A percentile compares a stretch with the other conserved stretches of the same genome.
phyloP scores from a whole-genome alignment of 164 flowering plant species.

The Tinospora cordifolia region DNA sequence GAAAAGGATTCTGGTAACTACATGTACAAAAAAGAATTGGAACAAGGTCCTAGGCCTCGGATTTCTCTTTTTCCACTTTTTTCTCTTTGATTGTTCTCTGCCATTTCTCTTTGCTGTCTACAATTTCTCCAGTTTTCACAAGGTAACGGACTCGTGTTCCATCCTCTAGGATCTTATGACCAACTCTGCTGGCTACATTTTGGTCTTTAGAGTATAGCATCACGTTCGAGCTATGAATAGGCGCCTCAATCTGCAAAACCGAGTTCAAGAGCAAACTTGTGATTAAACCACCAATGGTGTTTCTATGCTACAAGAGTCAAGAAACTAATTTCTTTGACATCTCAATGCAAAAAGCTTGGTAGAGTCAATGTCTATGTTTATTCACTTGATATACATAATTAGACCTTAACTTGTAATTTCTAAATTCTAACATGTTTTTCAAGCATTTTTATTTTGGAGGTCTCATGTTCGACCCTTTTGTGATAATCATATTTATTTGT shows the following conservation, averaged over 20 bases:
- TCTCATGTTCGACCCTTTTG: too few species aligned
- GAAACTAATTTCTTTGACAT: not conserved
- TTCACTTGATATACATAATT: too few species aligned
- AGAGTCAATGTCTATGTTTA: too few species aligned
- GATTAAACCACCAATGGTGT: too few species aligned
- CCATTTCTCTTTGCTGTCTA: constrained; percentile 81
- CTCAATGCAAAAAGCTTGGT: too few species aligned
- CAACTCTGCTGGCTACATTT: constrained; percentile 83
- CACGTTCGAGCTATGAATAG: constrained; percentile 94
- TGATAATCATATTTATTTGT: too few species aligned
- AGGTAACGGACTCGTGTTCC: constrained; percentile 84
- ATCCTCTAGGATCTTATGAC: constrained; percentile 75
- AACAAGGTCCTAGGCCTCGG: constrained; percentile 25
- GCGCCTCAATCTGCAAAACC: constrained; percentile 64
- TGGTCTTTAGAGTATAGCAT: constrained; percentile 93
- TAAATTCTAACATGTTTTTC: too few species aligned
- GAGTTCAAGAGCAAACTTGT: constrained; percentile 1
- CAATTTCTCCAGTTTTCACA: constrained; percentile 85
- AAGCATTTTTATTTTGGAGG: too few species aligned
- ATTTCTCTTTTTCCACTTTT: constrained; percentile 21
- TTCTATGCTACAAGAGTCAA: not conserved
- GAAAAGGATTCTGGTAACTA: not conserved
- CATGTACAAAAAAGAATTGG: constrained; percentile 3
- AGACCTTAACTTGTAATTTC: too few species aligned
- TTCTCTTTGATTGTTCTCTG: constrained; percentile 47